These are phyloP conservation scores for Plasmodium vinckei DNA, from an alignment of 169 alveolate species.

Conservation along the genomic window DNA sequence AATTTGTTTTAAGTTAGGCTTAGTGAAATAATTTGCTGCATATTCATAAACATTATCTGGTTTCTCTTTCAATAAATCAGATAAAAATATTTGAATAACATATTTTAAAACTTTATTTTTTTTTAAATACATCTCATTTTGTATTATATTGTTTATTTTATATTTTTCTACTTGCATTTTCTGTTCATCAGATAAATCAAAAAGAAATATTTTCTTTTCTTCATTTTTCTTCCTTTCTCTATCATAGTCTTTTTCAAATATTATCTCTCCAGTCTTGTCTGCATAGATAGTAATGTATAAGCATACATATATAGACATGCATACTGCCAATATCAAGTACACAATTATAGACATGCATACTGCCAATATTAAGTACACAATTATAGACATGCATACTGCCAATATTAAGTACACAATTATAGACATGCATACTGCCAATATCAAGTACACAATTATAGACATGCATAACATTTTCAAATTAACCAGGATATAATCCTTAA, in stretches of 20 bases:
- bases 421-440: no score
- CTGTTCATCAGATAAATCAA: slow-evolving; percentile 35
- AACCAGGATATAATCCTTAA: no score
- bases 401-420: no score
- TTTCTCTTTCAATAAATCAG: slow-evolving; percentile 43
- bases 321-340: no score
- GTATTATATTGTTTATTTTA: slow-evolving; percentile 50
- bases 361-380: no score
- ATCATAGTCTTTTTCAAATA: slow-evolving; percentile 24
- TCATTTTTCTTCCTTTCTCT: slow-evolving; percentile 12
- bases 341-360: no score
- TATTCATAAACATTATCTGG: slow-evolving; percentile 56
- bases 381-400: no score
- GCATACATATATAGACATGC: no score
- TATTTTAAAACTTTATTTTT: slow-evolving; percentile 59
- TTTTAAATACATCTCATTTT: slow-evolving; percentile 67
- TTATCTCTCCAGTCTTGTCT: slow-evolving; percentile 7
- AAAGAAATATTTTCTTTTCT: slow-evolving; percentile 25
- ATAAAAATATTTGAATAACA: slow-evolving; percentile 38
- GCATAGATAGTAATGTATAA: no score
- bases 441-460: no score
- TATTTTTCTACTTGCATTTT: slow-evolving; percentile 28
- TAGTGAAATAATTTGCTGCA: slow-evolving; percentile 50
- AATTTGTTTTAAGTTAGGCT: slow-evolving; percentile 21
- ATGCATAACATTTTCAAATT: no score